Percentiles rank a stretch among this genome's conserved stretches.
phyloP scores from a whole-genome alignment of 768 basidiomycete species.

The Tylopilus cervinicoccineus region DNA sequence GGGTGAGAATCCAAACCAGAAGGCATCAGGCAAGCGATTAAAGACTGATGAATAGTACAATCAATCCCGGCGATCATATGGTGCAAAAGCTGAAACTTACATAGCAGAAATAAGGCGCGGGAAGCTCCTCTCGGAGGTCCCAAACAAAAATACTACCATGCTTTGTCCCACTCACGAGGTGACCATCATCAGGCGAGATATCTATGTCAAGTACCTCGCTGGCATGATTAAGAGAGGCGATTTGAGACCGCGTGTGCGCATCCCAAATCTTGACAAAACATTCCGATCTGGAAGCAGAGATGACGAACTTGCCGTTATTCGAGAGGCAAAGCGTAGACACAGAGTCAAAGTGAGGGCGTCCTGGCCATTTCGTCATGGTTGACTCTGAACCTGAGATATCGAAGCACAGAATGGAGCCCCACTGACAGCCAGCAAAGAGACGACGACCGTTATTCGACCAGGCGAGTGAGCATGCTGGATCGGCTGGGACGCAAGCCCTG shows the following conservation, averaged over 20 bases:
- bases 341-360: constrained; percentile 10
- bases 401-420: constrained; percentile 13
- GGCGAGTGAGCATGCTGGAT: constrained; percentile 12
- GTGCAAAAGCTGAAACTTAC: not conserved
- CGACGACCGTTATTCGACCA: constrained; percentile 17
- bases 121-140: constrained; percentile 12
- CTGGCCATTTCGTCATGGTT: constrained; percentile 3
- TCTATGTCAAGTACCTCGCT: constrained; percentile 10
- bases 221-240: constrained; percentile 7
- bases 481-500: not conserved
- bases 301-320: constrained; percentile 18
- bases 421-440: constrained; percentile 15
- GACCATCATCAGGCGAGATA: constrained; percentile 15
- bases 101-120: constrained; percentile 5
- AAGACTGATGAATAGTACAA: constrained; percentile 1
- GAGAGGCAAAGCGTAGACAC: constrained; percentile 17
- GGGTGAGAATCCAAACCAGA: not conserved
- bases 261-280: constrained; percentile 18
- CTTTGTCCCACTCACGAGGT: constrained; percentile 3
- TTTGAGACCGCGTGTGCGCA: not conserved
- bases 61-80: not conserved
- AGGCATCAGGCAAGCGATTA: not conserved
- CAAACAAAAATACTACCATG: constrained; percentile 12
- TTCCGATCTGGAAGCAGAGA: constrained; percentile 18
- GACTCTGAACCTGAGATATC: constrained; percentile 1